Evolutionary conservation across 2,329 filamentous ascomycete genomes (phyloP).

Genomic region (Aspergillus glaucus): DNA sequence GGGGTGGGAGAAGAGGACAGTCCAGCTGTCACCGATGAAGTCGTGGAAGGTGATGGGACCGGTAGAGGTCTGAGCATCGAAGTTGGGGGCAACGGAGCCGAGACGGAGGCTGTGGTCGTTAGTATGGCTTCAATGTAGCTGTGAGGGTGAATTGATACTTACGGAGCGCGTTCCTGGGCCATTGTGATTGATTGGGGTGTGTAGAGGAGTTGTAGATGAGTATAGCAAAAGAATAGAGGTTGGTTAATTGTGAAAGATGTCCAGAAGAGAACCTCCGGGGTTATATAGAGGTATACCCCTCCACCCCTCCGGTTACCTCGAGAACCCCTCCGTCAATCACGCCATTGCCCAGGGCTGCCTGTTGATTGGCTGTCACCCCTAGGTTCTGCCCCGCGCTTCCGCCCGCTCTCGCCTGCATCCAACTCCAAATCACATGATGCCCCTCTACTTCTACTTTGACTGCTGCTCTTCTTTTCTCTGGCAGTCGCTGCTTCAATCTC

Average conservation of each 20-base stretch:
- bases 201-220: background rate
- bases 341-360: too few species aligned
- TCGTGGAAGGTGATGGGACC: constrained; percentile 66
- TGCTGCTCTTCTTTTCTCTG: background rate
- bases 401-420: background rate
- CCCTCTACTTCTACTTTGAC: background rate
- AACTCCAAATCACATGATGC: background rate
- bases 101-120: constrained; percentile 50
- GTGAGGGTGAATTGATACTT: constrained; percentile 16
- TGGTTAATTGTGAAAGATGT: constrained; percentile 1
- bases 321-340: too few species aligned
- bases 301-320: background rate
- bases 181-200: constrained; percentile 24
- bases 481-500: background rate
- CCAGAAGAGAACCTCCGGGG: background rate
- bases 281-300: too few species aligned
- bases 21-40: constrained; percentile 65
- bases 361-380: background rate
- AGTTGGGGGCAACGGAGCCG: constrained; percentile 62
- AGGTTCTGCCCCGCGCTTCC: background rate
- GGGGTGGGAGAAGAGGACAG: constrained; percentile 65
- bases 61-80: constrained; percentile 61
- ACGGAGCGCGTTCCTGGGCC: constrained; percentile 41
- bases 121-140: background rate
- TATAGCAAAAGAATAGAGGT: constrained; percentile 1